These are phyloP conservation scores for Phaffomyces thermotolerans DNA, from an alignment of 805 yeast species.

Conservation along the genomic window DNA sequence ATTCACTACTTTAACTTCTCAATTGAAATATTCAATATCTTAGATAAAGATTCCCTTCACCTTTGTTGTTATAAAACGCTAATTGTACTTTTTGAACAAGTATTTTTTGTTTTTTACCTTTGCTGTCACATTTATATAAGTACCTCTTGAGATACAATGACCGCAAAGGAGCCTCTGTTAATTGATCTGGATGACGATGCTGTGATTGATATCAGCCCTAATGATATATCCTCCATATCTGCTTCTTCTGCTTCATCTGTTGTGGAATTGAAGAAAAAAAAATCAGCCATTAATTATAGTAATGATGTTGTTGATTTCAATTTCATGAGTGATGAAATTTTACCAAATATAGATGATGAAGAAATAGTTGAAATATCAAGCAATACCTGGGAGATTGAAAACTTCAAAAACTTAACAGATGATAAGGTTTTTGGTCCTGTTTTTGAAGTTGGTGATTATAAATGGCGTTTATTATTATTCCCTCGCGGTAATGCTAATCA, in stretches of 20 bases:
- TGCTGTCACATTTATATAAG: too few relatives aligned
- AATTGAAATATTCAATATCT: too few relatives aligned
- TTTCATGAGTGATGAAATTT: slow-evolving; percentile 14
- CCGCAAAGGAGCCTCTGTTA: too few relatives aligned
- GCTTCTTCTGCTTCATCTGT: slow-evolving; percentile 1
- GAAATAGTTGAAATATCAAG: slow-evolving; percentile 24
- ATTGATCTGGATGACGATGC: slow-evolving; percentile 1
- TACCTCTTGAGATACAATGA: too few relatives aligned
- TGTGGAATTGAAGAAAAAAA: slow-evolving; percentile 7
- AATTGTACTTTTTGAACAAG: too few relatives aligned
- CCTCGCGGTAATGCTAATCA: slow-evolving; percentile 65
- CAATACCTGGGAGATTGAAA: slow-evolving; percentile 34
- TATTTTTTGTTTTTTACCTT: too few relatives aligned
- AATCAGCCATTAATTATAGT: slow-evolving; percentile 1
- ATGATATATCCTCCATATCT: neutral
- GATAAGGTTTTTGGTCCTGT: slow-evolving; percentile 31
- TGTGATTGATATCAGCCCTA: neutral
- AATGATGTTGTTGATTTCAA: slow-evolving; percentile 13
- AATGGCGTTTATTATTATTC: slow-evolving; percentile 67
- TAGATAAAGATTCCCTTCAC: too few relatives aligned
- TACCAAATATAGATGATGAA: slow-evolving; percentile 25
- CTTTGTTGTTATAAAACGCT: too few relatives aligned
- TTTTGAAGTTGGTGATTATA: slow-evolving; percentile 52
- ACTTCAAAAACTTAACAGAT: slow-evolving; percentile 22
- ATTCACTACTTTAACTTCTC: too few relatives aligned